These are phyloP conservation scores for Phaeosphaeriaceae sp. DNA, from an alignment of 2,329 filamentous ascomycete species.

Conservation along the genomic window DNA sequence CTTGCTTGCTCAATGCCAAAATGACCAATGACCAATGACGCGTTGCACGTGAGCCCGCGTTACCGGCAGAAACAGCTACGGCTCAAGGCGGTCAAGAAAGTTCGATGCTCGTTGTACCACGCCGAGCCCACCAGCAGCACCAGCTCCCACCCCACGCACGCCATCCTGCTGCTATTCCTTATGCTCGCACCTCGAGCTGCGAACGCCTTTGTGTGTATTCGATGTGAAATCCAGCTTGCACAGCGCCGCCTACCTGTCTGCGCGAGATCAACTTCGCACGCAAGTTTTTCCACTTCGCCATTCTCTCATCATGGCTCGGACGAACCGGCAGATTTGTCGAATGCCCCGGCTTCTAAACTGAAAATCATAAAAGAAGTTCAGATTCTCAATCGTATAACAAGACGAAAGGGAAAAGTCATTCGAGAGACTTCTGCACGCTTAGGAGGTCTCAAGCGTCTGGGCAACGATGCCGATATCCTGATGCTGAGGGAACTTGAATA, in stretches of 20 bases:
- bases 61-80: slow-evolving; percentile 34
- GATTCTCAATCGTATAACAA: slow-evolving; percentile 28
- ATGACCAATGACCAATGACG: slow-evolving; percentile 18
- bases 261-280: slow-evolving; percentile 20
- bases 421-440: slow-evolving; percentile 38
- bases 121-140: slow-evolving; percentile 7
- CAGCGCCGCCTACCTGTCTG: slow-evolving; percentile 24
- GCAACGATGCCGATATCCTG: slow-evolving; percentile 44
- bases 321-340: slow-evolving; percentile 9
- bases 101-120: slow-evolving; percentile 16
- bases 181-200: slow-evolving; percentile 47
- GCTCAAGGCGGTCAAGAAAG: slow-evolving; percentile 41
- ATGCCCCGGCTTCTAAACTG: slow-evolving; percentile 1
- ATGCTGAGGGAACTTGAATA: slow-evolving; percentile 39
- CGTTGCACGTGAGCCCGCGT: slow-evolving; percentile 43
- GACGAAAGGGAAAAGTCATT: slow-evolving; percentile 31
- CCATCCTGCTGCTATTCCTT: slow-evolving; percentile 17
- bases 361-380: slow-evolving; percentile 16
- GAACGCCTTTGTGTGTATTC: slow-evolving; percentile 48
- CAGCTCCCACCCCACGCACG: slow-evolving; percentile 3
- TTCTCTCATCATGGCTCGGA: slow-evolving; percentile 31
- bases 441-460: slow-evolving; percentile 38
- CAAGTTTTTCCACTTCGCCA: slow-evolving; percentile 37
- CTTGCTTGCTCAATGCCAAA: too few species aligned
- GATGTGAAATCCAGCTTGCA: slow-evolving; percentile 44